Base-by-base conservation (phyloP, 176 grass and related monocot species). In the Cenchrus fungigraminus region DNA sequence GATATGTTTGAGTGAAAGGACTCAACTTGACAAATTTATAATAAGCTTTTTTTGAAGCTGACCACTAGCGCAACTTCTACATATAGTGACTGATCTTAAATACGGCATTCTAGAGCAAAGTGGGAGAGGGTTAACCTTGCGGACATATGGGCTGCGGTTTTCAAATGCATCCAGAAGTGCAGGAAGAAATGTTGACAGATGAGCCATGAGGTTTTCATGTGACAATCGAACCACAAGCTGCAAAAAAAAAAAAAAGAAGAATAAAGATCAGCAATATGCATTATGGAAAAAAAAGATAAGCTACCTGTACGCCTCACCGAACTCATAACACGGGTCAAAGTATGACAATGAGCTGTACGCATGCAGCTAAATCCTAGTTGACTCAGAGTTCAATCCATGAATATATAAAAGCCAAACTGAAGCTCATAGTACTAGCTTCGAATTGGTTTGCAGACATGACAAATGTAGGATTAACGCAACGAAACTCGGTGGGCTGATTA, bases 151-250 rank as follows among this genome's bases (percentile, higher is more conserved):
- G 29, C 91, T 98, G 42, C 61, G 89, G 79, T 89, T 92, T 84
- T 91, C 75, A 14, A 90, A 94, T 67, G 88, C 85, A 68, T 95
- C 89, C 81, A 98, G 65, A 49, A 98, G 78, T 22, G 82, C 90
- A 59, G 91, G 91, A 53, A 98, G 79, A 68, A 98, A 98, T 44
- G 89, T 86, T 16, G 86, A 78, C 54, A 98, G 50, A 78, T 94
- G 91, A 82, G 75, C 31, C 93, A 91, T 94, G 4, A 98, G 87
- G 43, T 91, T 76, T 29, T 95, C 90, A 34, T 89, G 80, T 68
- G 93, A 92, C 78, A 98, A 84, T 12, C 87, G 83, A 42, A 75
- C 50, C 75, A 98, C 87, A 91, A 95, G 86, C 96, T 95, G 89
- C 59, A 62, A 79, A 68, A 43, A 63, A 14, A 31, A 19, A 40